Evolutionary conservation across 495 filamentous ascomycete genomes (phyloP).

Genomic region (Rostrohypoxylon terebratum): DNA sequence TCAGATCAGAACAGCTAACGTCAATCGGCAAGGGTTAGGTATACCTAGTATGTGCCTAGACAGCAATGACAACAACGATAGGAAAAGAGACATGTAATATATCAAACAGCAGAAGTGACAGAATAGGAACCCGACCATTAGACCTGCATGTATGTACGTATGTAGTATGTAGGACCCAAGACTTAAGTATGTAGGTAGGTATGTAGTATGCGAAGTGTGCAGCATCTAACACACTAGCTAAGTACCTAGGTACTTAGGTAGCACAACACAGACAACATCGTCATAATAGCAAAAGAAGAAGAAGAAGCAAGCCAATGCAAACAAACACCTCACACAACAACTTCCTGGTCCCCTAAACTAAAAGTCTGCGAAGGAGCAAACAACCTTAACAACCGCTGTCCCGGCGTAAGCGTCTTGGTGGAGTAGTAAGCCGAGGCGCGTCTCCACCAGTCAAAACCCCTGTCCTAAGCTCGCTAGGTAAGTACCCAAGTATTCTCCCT

Average conservation of each 20-base stretch:
- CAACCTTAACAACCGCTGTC: not conserved
- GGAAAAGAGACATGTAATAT: not conserved
- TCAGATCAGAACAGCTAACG: not conserved
- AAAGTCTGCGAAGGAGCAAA: not conserved
- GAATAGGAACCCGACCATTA: not conserved
- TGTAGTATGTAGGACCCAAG: too few species aligned
- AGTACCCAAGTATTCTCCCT: not conserved
- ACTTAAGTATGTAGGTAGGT: not conserved
- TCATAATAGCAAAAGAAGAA: not conserved
- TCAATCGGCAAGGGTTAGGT: not conserved
- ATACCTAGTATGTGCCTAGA: too few species aligned
- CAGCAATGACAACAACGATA: not conserved
- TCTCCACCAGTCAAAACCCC: not conserved
- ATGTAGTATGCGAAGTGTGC: too few species aligned
- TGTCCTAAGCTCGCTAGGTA: not conserved
- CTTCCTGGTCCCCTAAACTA: too few species aligned
- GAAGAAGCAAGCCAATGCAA: not conserved
- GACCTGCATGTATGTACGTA: not conserved
- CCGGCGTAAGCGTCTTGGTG: slow-evolving; percentile 5
- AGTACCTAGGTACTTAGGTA: not conserved
- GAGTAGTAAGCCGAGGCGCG: slow-evolving; percentile 8
- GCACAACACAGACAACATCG: not conserved
- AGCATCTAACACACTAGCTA: too few species aligned
- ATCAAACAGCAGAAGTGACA: not conserved
- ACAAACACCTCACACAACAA: too few species aligned